Evolutionary conservation across 1,284 basidiomycete species (phyloP), one percentile per base, ranked within the genome.

Genomic region (Gymnopus androsaceus): DNA sequence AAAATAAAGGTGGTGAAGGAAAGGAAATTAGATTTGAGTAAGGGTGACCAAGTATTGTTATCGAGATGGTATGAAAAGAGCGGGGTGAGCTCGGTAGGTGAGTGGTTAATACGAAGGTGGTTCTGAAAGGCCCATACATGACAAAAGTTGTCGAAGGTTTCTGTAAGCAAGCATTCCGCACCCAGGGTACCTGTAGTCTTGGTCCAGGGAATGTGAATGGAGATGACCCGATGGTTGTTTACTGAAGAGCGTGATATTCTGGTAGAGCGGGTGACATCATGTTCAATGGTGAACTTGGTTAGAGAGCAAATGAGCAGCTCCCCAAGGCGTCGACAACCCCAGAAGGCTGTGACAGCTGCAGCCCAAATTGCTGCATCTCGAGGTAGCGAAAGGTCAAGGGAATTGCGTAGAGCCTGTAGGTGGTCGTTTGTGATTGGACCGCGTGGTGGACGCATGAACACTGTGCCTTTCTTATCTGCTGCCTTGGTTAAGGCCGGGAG

Each of bases 121-220:
- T 66, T 59, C 4, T 50, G 6, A 7, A 70, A 38, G 3, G 70
- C 69, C 2, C 19, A 23, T 5, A 63, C 28, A 1, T 68, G 68
- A 44, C 64, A 65, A 3, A 64, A 41, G 15, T 55, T 48, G 23
- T 66, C 59, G 14, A 52, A 25, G 0, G 23, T 50, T 1, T 21
- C 30, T 0, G 61, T 64, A 3, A 64, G 19, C 1, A 57, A 30
- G 6, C 68, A 57, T 1, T 56, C 34, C 1, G 58, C 65, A 0
- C 70, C 66, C 0, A 27, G 17, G 1, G 49, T 23, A 5, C 45
- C 37, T 1, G 66, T 68, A 3, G 67, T 65, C 54, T 70, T 71
- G 0, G 64, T 65, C 65, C 67, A 69, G 4, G 67, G 67, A 19
- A 67, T 56, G 23, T 59, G 41, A 38, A 23, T 41, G 17, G 51